Evolutionary conservation across 495 filamentous ascomycete genomes (phyloP).

Genomic region (Sphaerosporella brunnea): DNA sequence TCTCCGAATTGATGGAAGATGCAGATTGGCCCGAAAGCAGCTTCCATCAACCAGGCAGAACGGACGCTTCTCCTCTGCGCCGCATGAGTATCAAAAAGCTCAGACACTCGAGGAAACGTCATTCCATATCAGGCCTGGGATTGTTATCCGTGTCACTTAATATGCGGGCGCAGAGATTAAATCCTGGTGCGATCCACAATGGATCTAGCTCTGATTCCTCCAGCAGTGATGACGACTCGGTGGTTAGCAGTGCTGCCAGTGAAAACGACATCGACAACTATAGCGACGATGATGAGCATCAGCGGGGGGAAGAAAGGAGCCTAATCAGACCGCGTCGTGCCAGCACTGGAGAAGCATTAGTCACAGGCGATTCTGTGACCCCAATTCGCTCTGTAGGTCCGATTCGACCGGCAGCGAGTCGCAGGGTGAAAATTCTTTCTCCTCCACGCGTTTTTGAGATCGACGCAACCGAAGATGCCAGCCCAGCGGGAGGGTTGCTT

Average conservation of each 20-base stretch:
- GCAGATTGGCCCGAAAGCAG: constrained; percentile 38
- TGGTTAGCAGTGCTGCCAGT: constrained; percentile 30
- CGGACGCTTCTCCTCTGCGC: constrained; percentile 25
- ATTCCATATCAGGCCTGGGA: constrained; percentile 46
- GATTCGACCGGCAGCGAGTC: not conserved
- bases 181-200: constrained; percentile 43
- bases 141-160: constrained; percentile 42
- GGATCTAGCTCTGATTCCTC: constrained; percentile 31
- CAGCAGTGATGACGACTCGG: constrained; percentile 32
- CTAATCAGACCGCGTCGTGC: constrained; percentile 15
- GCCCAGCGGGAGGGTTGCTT: not conserved
- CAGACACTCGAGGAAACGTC: constrained; percentile 31
- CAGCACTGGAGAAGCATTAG: constrained; percentile 14
- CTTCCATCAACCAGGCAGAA: constrained; percentile 33
- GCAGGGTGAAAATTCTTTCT: not conserved
- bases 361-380: no score
- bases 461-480: no score
- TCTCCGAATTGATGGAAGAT: constrained; percentile 21
- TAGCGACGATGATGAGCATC: constrained; percentile 22
- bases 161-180: constrained; percentile 59
- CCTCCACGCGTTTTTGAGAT: not conserved
- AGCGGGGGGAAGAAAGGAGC: constrained; percentile 1
- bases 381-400: no score
- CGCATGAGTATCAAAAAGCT: constrained; percentile 34
- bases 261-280: constrained; percentile 35